These are phyloP conservation scores for Retiboletus fuscus DNA, from an alignment of 1,284 basidiomycete genomes.

Conservation along the genomic window DNA sequence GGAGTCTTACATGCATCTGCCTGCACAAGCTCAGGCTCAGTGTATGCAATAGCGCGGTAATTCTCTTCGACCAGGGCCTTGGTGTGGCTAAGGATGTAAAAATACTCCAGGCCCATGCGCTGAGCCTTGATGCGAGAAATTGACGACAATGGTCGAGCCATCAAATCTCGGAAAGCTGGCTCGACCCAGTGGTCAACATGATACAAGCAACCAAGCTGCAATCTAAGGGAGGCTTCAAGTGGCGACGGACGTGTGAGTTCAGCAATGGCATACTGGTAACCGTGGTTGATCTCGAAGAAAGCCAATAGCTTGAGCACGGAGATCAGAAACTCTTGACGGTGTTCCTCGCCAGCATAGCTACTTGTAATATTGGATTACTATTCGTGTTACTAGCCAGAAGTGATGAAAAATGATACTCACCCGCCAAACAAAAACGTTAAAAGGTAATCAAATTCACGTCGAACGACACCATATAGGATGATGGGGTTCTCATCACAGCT, in stretches of 20 bases:
- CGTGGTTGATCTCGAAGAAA: conserved; percentile 18
- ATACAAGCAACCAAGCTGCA: conserved; percentile 18
- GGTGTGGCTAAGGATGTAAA: conserved; percentile 8
- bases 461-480: not conserved
- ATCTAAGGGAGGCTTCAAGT: conserved; percentile 6
- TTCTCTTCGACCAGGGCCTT: conserved; percentile 16
- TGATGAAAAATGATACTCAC: not conserved
- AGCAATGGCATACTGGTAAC: conserved; percentile 13
- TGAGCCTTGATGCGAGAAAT: conserved; percentile 1
- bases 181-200: conserved; percentile 1
- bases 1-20: no score
- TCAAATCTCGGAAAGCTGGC: conserved; percentile 16
- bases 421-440: not conserved
- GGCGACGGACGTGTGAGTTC: conserved; percentile 3
- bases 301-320: conserved; percentile 16
- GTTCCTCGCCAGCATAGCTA: no score
- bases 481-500: conserved; percentile 25
- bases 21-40: no score
- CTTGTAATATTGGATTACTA: no score
- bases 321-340: conserved; percentile 16
- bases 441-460: no score
- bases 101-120: conserved; percentile 16
- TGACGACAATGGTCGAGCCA: conserved; percentile 12
- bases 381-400: no score
- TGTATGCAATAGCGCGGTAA: no score